phyloP scores from a whole-genome alignment of 148 eudicot species.

The Hydrangea macrophylla region DNA sequence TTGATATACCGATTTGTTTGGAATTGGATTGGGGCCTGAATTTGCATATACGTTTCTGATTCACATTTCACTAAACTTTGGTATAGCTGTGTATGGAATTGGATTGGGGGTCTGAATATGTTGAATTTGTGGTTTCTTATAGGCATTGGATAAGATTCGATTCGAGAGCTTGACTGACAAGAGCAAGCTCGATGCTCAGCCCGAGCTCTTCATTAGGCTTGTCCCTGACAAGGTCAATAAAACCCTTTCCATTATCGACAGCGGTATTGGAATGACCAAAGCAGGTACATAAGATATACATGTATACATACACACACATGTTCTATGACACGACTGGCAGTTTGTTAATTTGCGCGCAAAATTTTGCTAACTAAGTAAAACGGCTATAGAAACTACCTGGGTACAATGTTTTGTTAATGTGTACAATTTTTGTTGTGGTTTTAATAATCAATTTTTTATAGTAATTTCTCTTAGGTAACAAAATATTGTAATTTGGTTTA shows the following conservation, averaged over 20 bases:
- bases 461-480: too few species aligned
- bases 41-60: too few species aligned
- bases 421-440: too few species aligned
- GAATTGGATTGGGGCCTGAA: not conserved
- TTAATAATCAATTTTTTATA: too few species aligned
- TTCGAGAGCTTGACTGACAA: conserved; percentile 14
- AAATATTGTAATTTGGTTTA: too few species aligned
- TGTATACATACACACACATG: not conserved
- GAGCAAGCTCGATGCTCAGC: conserved; percentile 12
- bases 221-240: conserved; percentile 15
- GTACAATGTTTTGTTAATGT: too few species aligned
- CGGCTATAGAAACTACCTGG: too few species aligned
- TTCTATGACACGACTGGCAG: too few species aligned
- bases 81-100: not conserved
- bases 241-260: conserved; percentile 9
- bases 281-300: not conserved
- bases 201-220: conserved; percentile 14
- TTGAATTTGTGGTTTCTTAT: not conserved
- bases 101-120: not conserved
- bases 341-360: too few species aligned
- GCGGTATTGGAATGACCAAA: conserved; percentile 19
- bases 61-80: not conserved
- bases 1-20: not conserved
- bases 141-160: conserved; percentile 17
- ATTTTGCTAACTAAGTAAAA: too few species aligned